Evolutionary conservation across 345 rosid species (phyloP).

Genomic region (Aquilaria sinensis): DNA sequence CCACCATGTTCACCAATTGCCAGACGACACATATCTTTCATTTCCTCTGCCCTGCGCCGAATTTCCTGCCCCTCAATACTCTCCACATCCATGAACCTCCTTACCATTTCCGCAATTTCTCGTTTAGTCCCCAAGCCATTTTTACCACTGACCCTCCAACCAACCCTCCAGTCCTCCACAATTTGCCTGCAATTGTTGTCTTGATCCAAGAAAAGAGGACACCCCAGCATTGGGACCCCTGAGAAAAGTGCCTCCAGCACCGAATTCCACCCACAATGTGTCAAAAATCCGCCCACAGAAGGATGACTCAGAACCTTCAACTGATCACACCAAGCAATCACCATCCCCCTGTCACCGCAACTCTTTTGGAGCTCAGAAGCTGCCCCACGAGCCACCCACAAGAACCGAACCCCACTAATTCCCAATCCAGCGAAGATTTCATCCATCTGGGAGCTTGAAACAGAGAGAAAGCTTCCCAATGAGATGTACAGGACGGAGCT

Average conservation of each 20-base stretch:
- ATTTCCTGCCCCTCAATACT: constrained; percentile 22
- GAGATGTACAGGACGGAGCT: constrained; percentile 33
- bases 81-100: constrained; percentile 22
- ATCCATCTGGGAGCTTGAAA: constrained; percentile 27
- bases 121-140: constrained; percentile 22
- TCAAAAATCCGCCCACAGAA: constrained; percentile 57
- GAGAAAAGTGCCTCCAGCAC: constrained; percentile 41
- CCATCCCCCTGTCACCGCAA: constrained; percentile 18
- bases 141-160: constrained; percentile 31
- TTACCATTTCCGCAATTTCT: constrained; percentile 21
- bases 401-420: constrained; percentile 23
- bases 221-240: constrained; percentile 40
- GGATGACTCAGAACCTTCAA: constrained; percentile 41
- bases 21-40: constrained; percentile 17
- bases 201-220: constrained; percentile 49
- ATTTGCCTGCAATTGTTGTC: constrained; percentile 32
- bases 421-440: constrained; percentile 30
- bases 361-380: not conserved
- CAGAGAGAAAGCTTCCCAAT: constrained; percentile 35
- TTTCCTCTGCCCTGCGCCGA: constrained; percentile 23
- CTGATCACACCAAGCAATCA: constrained; percentile 59
- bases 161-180: constrained; percentile 53
- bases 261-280: constrained; percentile 71
- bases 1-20: constrained; percentile 27
- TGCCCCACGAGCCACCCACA: constrained; percentile 32